phyloP scores from a whole-genome alignment of 2,329 filamentous ascomycete genomes.

The Scedosporium boydii region DNA sequence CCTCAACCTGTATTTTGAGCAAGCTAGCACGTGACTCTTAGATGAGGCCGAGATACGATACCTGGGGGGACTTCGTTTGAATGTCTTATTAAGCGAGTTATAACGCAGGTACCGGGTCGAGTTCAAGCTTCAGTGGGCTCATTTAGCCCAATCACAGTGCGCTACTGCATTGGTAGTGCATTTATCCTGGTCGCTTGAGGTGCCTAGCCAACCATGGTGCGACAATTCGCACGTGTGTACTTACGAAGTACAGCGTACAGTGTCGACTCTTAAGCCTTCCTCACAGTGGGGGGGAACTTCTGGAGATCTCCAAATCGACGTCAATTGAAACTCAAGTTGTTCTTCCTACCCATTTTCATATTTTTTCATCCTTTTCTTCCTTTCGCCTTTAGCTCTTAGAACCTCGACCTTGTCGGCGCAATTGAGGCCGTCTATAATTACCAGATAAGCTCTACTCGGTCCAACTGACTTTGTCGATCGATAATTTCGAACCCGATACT shows the following conservation, averaged over 20 bases:
- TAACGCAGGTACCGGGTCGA: neutral
- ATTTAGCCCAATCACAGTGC: neutral
- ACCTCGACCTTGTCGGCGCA: neutral
- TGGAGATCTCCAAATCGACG: neutral
- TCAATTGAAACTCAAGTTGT: slow-evolving; percentile 1
- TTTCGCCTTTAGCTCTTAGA: neutral
- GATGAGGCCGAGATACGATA: neutral
- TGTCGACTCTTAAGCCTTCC: neutral
- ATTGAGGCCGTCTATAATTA: neutral
- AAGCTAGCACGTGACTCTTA: neutral
- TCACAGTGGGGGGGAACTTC: neutral
- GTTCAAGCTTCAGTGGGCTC: neutral
- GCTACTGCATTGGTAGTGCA: neutral
- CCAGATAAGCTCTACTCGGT: neutral
- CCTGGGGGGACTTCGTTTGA: too few species aligned
- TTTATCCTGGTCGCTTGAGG: neutral
- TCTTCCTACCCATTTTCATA: slow-evolving; percentile 14
- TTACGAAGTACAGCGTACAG: neutral
- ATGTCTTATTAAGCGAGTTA: neutral
- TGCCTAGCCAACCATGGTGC: neutral
- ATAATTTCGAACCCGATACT: neutral
- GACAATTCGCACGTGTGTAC: neutral
- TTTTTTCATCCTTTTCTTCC: slow-evolving; percentile 8
- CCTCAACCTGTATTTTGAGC: neutral
- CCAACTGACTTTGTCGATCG: neutral